phyloP scores from a whole-genome alignment of 306 rosid genomes.

The Cucumis sativus region DNA sequence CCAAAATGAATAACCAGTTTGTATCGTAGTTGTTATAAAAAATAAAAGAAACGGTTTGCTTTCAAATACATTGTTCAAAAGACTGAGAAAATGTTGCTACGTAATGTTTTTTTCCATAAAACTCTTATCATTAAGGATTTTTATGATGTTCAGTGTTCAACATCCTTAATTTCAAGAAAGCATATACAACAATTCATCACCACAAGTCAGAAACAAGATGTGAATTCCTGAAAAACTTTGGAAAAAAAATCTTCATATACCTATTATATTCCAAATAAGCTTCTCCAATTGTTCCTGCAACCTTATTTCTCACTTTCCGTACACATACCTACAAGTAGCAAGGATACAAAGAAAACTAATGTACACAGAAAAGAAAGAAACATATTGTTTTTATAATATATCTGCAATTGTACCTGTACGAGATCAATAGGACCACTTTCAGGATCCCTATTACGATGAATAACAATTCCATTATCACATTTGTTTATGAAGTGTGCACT shows the following conservation, averaged over 20 bases:
- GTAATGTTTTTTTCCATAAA: background rate
- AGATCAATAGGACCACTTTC: slow-evolving; percentile 64
- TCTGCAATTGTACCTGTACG: slow-evolving; percentile 34
- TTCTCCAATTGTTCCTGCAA: slow-evolving; percentile 77
- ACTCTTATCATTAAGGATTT: background rate
- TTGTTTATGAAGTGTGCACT: slow-evolving; percentile 90
- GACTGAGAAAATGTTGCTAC: background rate
- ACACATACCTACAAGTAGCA: slow-evolving; percentile 52
- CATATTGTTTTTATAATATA: background rate
- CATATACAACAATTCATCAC: background rate
- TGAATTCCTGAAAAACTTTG: slow-evolving; percentile 5
- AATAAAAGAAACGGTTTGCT: background rate
- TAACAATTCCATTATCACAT: slow-evolving; percentile 87
- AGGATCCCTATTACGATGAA: slow-evolving; percentile 87
- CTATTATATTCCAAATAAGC: slow-evolving; percentile 59
- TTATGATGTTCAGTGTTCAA: background rate
- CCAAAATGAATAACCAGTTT: background rate
- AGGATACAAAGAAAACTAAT: slow-evolving; percentile 3
- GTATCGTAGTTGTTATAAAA: background rate
- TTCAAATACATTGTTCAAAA: background rate
- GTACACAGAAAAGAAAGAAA: background rate
- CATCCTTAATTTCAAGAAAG: background rate
- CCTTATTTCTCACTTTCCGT: slow-evolving; percentile 77
- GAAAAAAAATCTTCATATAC: slow-evolving; percentile 16
- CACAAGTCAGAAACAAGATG: background rate